Base-by-base conservation (phyloP, 306 rosid genomes). In the Cucumis melo region DNA sequence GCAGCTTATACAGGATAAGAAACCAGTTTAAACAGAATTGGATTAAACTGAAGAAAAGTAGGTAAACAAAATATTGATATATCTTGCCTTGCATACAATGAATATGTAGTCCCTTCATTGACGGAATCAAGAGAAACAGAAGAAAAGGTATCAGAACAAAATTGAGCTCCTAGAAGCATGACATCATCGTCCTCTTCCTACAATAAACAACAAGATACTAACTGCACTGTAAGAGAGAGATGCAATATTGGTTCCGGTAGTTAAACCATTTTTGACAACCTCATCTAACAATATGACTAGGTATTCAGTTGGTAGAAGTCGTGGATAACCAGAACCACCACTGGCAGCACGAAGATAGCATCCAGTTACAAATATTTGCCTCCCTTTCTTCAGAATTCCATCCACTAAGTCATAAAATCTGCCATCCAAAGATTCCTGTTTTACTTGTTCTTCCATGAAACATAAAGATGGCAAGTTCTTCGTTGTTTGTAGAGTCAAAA, bases 231-330 rank as follows among this genome's bases (percentile, higher is more conserved):
- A 13, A 44, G 39, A 55, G 13, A 44, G 17, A 70, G 38, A 48
- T 48, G 42, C 3, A 48, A 15, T 38, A 77, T 59, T 20, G 78
- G 77, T 64, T 36, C 23, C 39, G 32, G 57, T 64, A 80, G 59
- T 36, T 23, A 41, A 66, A 24, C 42, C 80, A 53, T 79, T 39
- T 44, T 57, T 80, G 50, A 61, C 20, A 42, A 93, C 98, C 94
- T 90, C 98, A 79, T 91, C 97, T 77, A 93, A 81, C 75, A 93
- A 50, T 77, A 88, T 84, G 83, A 90, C 90, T 8, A 91, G 85
- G 87, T 91, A 93, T 80, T 93, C 97, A 14, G 98, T 91, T 78
- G 98, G 98, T 83, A 93, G 86, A 77, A 93, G 85, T 77, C 97
- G 92, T 6, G 90, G 85, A 86, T 46, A 81, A 57, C 94, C 86